Conservation (phyloP, 2,329 filamentous ascomycete species). For the Gnomoniopsis smithogilvyi region DNA sequence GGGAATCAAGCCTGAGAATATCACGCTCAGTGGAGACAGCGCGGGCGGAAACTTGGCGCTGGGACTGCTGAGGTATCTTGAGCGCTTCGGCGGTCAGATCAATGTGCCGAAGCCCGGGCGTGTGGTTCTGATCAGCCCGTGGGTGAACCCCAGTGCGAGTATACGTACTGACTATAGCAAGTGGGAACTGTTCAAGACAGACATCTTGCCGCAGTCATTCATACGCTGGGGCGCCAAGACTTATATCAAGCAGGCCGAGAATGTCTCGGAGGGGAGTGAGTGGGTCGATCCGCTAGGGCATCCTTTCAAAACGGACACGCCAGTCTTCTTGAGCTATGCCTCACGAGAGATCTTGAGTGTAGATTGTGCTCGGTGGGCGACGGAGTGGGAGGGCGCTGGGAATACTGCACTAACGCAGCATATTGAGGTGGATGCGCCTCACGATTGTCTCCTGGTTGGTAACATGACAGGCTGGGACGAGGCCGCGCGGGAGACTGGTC, state of each 20-base stretch:
- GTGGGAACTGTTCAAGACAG: background rate
- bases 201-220: conserved; percentile 1
- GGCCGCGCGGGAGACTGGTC: background rate
- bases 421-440: conserved; percentile 34
- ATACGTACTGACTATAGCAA: background rate
- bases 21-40: conserved; percentile 45
- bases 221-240: conserved; percentile 36
- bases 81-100: conserved; percentile 32
- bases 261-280: conserved; percentile 19
- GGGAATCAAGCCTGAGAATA: conserved; percentile 34
- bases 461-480: conserved; percentile 35
- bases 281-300: conserved; percentile 35
- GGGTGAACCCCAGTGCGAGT: conserved; percentile 21
- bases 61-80: conserved; percentile 42
- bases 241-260: conserved; percentile 25
- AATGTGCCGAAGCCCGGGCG: conserved; percentile 33
- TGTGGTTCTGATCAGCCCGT: conserved; percentile 32
- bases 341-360: conserved; percentile 38
- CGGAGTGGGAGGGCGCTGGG: conserved; percentile 31
- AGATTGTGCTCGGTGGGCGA: conserved; percentile 34
- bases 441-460: conserved; percentile 41
- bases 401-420: conserved; percentile 30
- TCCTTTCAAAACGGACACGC: conserved; percentile 35
- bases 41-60: conserved; percentile 46
- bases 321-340: conserved; percentile 39